Evolutionary conservation across 495 filamentous ascomycete genomes (phyloP), one percentile per base, ranked within the genome.

Genomic region (Astrothelium subdiscretum): DNA sequence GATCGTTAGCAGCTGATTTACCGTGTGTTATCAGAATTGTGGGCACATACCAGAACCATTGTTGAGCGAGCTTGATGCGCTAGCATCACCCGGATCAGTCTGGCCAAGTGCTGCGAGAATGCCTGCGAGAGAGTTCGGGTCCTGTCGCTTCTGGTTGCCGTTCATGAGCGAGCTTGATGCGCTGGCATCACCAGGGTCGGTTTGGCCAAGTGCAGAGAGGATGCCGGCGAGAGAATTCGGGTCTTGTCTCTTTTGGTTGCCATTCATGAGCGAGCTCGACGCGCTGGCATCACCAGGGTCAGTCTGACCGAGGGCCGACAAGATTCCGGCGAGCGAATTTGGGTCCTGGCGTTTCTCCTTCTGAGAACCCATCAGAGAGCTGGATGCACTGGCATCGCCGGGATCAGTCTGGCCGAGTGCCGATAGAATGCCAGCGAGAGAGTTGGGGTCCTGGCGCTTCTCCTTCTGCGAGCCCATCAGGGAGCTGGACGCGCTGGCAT

Each of bases 401-500:
- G 48, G 48, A 29, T 54, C 48, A 15, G 48, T 54, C 10, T 24
- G 26, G 11, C 29, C 20, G 12, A 54, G 24, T 3, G 48, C 48
- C 3, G 48, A 4, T 10, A 54, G 48, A 20, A 54, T 54, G 24
- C 48, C 48, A 10, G 48, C 48, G 8, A 54, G 48, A 26, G 48
- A 54, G 48, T 54, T 54, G 8, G 48, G 48, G 48, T 54, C 48
- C 48, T 54, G 48, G 6, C 48, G 48, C 48, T 54, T 54, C 48
- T 54, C 20, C 11, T 29, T 54, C 5, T 6, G 8, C 15, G 48
- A 26, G 0, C 20, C 20, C 48, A 54, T 54, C 22, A 54, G 15
- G 12, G 48, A 54, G 48, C 20, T 29, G 8, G 48, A 54, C 6
- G 48, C 48, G 24, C 48, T 54, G 5, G 48, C 48, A 29, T 54